Conservation (phyloP, 495 filamentous ascomycete genomes). For the Tuber indicum region DNA sequence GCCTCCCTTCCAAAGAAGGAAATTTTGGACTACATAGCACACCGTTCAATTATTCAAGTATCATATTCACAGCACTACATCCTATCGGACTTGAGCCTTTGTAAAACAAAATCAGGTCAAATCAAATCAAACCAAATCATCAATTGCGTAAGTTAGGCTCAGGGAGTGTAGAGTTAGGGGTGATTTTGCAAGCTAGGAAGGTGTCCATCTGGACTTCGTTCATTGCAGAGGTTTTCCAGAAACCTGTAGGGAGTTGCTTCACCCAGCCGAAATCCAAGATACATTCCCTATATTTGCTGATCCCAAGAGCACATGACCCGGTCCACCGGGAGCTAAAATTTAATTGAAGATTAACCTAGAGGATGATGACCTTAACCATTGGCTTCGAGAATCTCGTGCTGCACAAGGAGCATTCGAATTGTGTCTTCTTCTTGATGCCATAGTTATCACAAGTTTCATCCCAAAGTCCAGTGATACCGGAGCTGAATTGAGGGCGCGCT, state of each 20-base stretch:
- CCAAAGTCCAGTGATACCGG: neutral
- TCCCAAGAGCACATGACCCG: too few relatives aligned
- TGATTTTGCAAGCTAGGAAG: neutral
- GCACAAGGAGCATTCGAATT: neutral
- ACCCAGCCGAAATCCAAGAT: neutral
- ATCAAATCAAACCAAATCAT: neutral
- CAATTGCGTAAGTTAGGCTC: neutral
- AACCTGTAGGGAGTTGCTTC: neutral
- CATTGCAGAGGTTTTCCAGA: neutral
- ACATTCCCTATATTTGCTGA: neutral
- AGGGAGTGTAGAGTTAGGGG: neutral
- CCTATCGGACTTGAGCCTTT: neutral
- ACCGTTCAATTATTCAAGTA: too few relatives aligned
- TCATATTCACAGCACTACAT: neutral
- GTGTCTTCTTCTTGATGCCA: neutral
- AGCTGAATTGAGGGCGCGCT: neutral
- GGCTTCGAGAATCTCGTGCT: neutral
- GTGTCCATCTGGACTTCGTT: neutral
- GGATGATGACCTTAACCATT: neutral
- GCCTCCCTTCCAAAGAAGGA: too few relatives aligned
- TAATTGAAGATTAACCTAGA: neutral
- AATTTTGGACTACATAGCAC: too few relatives aligned
- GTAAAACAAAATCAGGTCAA: neutral
- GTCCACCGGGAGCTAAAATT: neutral
- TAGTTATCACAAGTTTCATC: neutral